Conservation (phyloP, 805 yeast genomes). For the Starmera caribaea region DNA sequence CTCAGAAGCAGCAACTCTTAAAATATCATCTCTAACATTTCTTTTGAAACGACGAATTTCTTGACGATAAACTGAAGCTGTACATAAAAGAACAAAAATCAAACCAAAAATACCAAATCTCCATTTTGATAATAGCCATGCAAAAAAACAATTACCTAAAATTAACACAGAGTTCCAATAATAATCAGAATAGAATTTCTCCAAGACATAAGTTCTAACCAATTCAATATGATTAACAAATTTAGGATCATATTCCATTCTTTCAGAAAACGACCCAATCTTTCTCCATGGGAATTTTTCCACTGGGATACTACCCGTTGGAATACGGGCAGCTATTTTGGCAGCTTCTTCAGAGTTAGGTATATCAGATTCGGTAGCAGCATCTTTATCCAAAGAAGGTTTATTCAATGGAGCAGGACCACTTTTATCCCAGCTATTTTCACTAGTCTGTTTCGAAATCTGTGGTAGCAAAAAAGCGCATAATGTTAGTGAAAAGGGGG, state of each 20-base stretch:
- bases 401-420: too few species aligned
- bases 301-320: background rate
- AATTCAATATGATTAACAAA: conserved; percentile 21
- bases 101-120: conserved; percentile 61
- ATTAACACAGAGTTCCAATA: conserved; percentile 59
- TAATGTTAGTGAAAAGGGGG: too few species aligned
- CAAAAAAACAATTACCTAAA: conserved; percentile 61
- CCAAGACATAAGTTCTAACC: conserved; percentile 52
- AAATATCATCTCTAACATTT: conserved; percentile 67
- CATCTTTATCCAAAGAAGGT: too few species aligned
- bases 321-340: background rate
- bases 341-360: background rate
- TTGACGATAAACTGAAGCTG: conserved; percentile 58
- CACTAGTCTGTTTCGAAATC: too few species aligned
- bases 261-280: conserved; percentile 21
- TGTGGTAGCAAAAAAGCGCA: too few species aligned
- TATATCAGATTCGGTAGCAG: background rate
- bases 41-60: conserved; percentile 72
- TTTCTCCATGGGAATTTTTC: conserved; percentile 26
- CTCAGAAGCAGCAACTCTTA: conserved; percentile 53
- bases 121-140: conserved; percentile 56
- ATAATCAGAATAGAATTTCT: conserved; percentile 63
- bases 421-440: too few species aligned
- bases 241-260: conserved; percentile 13
- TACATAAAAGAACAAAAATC: conserved; percentile 45